phyloP scores from a whole-genome alignment of 148 eudicot species.

The Drosera capensis region DNA sequence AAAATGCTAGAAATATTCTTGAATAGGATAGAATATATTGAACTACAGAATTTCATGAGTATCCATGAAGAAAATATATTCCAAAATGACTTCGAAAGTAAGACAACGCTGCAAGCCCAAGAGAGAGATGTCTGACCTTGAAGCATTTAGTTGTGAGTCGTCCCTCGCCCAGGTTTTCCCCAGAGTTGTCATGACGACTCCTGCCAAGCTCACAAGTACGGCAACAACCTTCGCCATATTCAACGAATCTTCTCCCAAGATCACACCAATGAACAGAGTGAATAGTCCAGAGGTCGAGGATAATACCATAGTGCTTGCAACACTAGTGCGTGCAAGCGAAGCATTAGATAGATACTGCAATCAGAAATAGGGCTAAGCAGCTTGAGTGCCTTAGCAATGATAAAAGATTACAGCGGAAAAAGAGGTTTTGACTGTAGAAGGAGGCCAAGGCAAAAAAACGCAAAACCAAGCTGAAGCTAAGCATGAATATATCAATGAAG shows the following conservation, averaged over 20 bases:
- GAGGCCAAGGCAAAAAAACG: too few relatives aligned
- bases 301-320: slow-evolving; percentile 8
- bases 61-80: neutral
- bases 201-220: slow-evolving; percentile 7
- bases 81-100: neutral
- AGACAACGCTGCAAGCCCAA: neutral
- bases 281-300: slow-evolving; percentile 9
- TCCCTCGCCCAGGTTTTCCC: slow-evolving; percentile 40
- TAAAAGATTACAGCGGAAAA: neutral
- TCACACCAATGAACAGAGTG: slow-evolving; percentile 11
- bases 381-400: neutral
- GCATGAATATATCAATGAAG: too few relatives aligned
- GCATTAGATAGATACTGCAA: slow-evolving; percentile 3
- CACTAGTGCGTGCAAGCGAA: slow-evolving; percentile 5
- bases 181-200: slow-evolving; percentile 7
- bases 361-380: neutral
- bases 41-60: neutral
- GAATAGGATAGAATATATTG: neutral
- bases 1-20: slow-evolving; percentile 5
- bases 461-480: too few relatives aligned
- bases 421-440: neutral
- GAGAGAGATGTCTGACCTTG: slow-evolving; percentile 41
- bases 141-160: slow-evolving; percentile 35
- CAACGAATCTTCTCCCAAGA: slow-evolving; percentile 5
- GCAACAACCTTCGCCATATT: slow-evolving; percentile 5